These are phyloP conservation scores for Mycena polygramma DNA, from an alignment of 768 basidiomycete genomes.

Conservation along the genomic window DNA sequence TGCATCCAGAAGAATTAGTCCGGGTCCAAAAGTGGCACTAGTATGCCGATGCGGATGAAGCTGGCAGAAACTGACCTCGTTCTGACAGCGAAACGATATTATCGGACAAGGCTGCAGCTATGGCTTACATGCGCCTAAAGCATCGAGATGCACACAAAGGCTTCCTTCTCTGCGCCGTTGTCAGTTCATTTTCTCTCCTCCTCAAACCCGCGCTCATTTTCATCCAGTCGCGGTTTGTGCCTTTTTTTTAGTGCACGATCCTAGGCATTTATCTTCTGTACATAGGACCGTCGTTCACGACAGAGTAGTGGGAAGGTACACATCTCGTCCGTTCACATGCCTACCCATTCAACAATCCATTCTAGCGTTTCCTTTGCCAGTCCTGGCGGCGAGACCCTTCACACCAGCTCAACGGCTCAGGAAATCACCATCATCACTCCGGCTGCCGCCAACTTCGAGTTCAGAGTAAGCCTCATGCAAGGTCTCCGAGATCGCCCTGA, in stretches of 20 bases:
- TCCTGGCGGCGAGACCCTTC: slow-evolving; percentile 80
- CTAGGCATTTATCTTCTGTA: slow-evolving; percentile 16
- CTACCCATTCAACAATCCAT: slow-evolving; percentile 75
- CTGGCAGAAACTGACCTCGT: slow-evolving; percentile 20
- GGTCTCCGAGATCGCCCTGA: slow-evolving; percentile 13
- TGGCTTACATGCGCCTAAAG: slow-evolving; percentile 82
- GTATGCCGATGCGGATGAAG: slow-evolving; percentile 53
- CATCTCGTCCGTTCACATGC: neutral
- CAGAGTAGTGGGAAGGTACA: slow-evolving; percentile 30
- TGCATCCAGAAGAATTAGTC: slow-evolving; percentile 84
- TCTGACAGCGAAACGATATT: slow-evolving; percentile 76
- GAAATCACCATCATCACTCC: slow-evolving; percentile 84
- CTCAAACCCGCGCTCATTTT: slow-evolving; percentile 11
- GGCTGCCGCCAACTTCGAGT: slow-evolving; percentile 64
- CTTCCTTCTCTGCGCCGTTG: slow-evolving; percentile 80
- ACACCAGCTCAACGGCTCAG: slow-evolving; percentile 86
- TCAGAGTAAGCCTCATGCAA: slow-evolving; percentile 56
- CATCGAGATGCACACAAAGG: slow-evolving; percentile 86
- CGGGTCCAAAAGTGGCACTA: slow-evolving; percentile 79
- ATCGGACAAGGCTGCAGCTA: slow-evolving; percentile 83
- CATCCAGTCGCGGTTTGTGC: slow-evolving; percentile 46
- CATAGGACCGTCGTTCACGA: slow-evolving; percentile 24
- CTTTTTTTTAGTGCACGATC: neutral
- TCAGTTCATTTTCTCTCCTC: slow-evolving; percentile 53
- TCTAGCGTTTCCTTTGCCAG: slow-evolving; percentile 85